Evolutionary conservation across 1,284 basidiomycete genomes (phyloP).

Genomic region (Ustanciosporium gigantosporum): DNA sequence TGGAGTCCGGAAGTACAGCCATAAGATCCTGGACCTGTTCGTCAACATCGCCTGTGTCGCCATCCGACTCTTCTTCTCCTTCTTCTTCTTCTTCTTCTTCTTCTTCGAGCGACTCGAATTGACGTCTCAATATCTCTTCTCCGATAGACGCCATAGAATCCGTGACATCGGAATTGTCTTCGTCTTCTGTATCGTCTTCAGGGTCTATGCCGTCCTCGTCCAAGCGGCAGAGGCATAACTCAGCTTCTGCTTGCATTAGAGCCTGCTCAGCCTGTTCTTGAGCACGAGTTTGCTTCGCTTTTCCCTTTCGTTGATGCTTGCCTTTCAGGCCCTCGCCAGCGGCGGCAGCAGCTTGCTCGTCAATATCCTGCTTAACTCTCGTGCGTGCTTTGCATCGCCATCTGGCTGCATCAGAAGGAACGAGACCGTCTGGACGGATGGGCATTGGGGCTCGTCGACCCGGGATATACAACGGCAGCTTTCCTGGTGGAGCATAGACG

Average conservation of each 20-base stretch:
- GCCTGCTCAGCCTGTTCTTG: constrained; percentile 42
- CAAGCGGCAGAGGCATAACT: constrained; percentile 31
- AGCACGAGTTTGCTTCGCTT: constrained; percentile 41
- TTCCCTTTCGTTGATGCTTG: constrained; percentile 46
- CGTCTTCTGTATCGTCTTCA: constrained; percentile 29
- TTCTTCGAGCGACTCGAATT: constrained; percentile 5
- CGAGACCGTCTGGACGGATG: constrained; percentile 53
- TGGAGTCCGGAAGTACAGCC: constrained; percentile 2
- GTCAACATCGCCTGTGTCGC: constrained; percentile 2
- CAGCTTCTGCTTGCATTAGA: constrained; percentile 27
- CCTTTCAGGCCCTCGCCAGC: constrained; percentile 32
- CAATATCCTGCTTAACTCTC: constrained; percentile 32
- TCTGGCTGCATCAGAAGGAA: constrained; percentile 49
- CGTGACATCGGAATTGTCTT: no score
- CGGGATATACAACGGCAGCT: constrained; percentile 24
- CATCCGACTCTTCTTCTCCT: constrained; percentile 1
- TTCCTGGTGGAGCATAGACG: constrained; percentile 41
- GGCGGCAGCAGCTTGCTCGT: constrained; percentile 40
- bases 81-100: background rate
- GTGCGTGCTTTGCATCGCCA: constrained; percentile 48
- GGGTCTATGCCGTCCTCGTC: constrained; percentile 40
- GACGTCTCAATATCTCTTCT: no score
- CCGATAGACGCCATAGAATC: no score
- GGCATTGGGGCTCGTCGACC: constrained; percentile 13
- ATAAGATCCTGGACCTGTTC: background rate